These are phyloP conservation scores for Crithidia sp. DNA, from an alignment of 208 protist species.

Conservation along the genomic window DNA sequence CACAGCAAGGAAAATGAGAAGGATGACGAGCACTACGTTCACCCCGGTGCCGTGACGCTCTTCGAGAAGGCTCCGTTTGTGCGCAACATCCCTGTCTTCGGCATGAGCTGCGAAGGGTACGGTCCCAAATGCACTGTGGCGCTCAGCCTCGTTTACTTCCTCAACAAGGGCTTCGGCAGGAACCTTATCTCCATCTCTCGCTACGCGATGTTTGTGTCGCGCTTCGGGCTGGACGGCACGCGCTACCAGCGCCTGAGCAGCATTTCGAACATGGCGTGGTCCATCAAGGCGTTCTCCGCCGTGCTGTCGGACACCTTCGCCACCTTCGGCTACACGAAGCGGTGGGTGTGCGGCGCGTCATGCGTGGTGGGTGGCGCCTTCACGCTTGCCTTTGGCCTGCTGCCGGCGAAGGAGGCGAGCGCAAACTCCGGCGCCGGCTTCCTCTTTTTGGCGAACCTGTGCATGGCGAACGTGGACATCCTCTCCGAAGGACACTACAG, in stretches of 20 bases:
- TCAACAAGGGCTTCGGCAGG: constrained; percentile 51
- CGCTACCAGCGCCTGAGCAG: constrained; percentile 55
- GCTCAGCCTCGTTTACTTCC: constrained; percentile 44
- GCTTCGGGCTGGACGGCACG: constrained; percentile 38
- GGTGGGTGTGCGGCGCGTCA: constrained; percentile 53
- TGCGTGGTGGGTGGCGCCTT: constrained; percentile 40
- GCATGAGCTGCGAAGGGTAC: constrained; percentile 40
- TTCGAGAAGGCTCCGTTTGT: constrained; percentile 38
- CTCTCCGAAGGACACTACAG: constrained; percentile 75
- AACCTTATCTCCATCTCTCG: constrained; percentile 39
- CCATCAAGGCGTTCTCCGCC: constrained; percentile 61
- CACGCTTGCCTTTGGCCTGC: constrained; percentile 37
- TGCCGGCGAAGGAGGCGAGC: constrained; percentile 35
- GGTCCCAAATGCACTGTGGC: constrained; percentile 40
- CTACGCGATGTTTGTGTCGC: constrained; percentile 52
- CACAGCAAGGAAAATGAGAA: too few species aligned
- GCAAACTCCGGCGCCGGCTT: constrained; percentile 38
- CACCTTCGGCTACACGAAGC: constrained; percentile 67
- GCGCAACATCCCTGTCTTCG: constrained; percentile 42
- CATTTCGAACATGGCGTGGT: constrained; percentile 51
- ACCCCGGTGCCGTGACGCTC: constrained; percentile 30
- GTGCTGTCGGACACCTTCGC: constrained; percentile 56
- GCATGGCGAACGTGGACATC: constrained; percentile 68
- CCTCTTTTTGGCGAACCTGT: constrained; percentile 49
- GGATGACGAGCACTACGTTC: constrained; percentile 16